Evolutionary conservation across 1,284 basidiomycete genomes (phyloP), one percentile per base, ranked within the genome.

Genomic region (Neonothopanus nambi): DNA sequence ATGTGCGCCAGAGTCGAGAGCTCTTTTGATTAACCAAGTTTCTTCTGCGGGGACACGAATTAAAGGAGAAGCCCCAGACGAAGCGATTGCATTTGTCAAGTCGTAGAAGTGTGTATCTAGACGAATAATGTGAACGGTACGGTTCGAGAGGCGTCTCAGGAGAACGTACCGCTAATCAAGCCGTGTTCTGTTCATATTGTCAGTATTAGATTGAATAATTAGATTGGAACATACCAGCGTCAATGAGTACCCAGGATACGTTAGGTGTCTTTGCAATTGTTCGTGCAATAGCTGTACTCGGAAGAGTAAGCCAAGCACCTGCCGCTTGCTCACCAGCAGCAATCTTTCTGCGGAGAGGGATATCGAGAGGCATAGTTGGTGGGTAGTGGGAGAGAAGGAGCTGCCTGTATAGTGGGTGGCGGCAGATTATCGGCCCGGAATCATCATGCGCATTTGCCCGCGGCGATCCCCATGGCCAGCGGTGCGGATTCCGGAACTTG

Each of bases 1-100:
- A 45, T 69, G 67, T 0, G 66, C 66, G n/a, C 66, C 66, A 23
- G 64, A 55, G 43, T 69, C 67, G 20, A 69, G 58, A 8, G 65
- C 65, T 41, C 65, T 59, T 63, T n/a, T 66, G 57, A 65, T 64
- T 46, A 65, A 57, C 65, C 65, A 66, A 18, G 55, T 50, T 51
- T 66, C 64, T n/a, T 65, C 64, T 13, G 57, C 60, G 18, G 65
- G 63, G 17, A 66, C 60, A 20, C 65, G 61, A 24, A 66, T 62
- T 5, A 66, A 48, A 18, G 65, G 65, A n/a, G 65, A 66, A 33
- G 57, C 65, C 1, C 64, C 64, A 36, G 48, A 48, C 13, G 61
- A 55, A 12, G 65, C 61, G 13, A 66, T 41, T 8, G 50, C 54
- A 49, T 66, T 66, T 11, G 56, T 54, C 15, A 66, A 46, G 45